Percentiles rank a stretch among this genome's conserved stretches.
Evolutionary conservation across 305 asterid genomes (phyloP).

Genomic region (Fraxinus greggii): DNA sequence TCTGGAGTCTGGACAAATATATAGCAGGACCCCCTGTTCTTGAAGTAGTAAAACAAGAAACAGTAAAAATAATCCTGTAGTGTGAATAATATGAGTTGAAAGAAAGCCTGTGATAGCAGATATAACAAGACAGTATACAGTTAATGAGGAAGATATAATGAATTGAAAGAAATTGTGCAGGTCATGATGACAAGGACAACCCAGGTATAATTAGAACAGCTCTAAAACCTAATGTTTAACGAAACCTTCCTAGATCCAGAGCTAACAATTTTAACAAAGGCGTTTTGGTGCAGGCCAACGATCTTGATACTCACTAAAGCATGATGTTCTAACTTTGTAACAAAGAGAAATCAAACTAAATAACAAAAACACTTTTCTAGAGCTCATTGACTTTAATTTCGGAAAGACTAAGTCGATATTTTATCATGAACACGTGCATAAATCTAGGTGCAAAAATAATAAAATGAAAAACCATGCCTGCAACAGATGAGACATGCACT

Average conservation of each 20-base stretch:
- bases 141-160: slow-evolving; percentile 10
- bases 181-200: slow-evolving; percentile 7
- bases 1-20: not conserved
- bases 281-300: not conserved
- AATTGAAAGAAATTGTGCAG: slow-evolving; percentile 11
- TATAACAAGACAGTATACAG: not conserved
- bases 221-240: slow-evolving; percentile 2
- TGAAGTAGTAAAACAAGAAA: slow-evolving; percentile 17
- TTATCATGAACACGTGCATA: slow-evolving; percentile 6
- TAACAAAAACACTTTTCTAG: not conserved
- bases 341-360: not conserved
- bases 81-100: not conserved
- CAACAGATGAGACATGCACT: not conserved
- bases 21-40: not conserved
- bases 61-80: not conserved
- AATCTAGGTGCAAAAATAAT: not conserved
- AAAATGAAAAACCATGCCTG: not conserved
- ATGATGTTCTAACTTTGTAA: not conserved
- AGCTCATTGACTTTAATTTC: not conserved
- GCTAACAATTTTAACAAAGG: not conserved
- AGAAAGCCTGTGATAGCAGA: not conserved
- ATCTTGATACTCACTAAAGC: not conserved
- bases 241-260: not conserved
- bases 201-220: not conserved
- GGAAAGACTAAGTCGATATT: not conserved